A percentile compares a stretch with the other conserved stretches of the same genome.
Conservation (phyloP, 495 filamentous ascomycete genomes). For the Pseudoneurospora amorphoporcata region DNA sequence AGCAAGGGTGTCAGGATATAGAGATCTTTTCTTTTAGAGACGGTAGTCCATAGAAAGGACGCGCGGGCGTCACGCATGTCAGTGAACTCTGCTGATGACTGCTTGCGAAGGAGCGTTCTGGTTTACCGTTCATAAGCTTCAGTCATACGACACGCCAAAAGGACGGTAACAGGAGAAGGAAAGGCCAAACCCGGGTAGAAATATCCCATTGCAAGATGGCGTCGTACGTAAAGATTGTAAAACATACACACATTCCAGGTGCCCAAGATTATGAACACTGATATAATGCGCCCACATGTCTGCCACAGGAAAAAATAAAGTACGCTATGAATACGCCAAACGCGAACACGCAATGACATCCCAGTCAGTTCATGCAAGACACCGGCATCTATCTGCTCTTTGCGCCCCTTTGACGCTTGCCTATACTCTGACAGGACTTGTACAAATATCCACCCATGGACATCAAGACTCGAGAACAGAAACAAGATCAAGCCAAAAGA, state of each 20-base stretch:
- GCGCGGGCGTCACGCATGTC: neutral
- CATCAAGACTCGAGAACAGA: neutral
- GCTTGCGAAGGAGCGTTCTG: neutral
- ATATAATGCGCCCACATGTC: neutral
- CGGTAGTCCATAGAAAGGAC: neutral
- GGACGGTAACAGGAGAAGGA: neutral
- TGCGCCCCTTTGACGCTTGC: neutral
- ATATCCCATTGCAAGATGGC: neutral
- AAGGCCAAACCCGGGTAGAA: neutral
- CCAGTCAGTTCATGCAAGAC: neutral
- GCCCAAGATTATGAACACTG: neutral
- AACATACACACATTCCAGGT: neutral
- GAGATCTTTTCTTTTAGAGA: neutral
- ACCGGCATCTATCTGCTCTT: neutral
- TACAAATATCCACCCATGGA: neutral
- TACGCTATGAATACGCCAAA: neutral
- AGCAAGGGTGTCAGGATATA: constrained; percentile 55
- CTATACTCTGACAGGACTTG: neutral
- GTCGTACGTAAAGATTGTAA: neutral
- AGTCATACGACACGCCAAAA: neutral
- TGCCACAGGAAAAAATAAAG: neutral
- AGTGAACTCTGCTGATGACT: neutral
- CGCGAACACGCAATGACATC: neutral
- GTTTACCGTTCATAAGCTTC: neutral
- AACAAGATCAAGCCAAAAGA: neutral